Percentiles rank a stretch among this genome's conserved stretches.
These are phyloP conservation scores for Yamadazyma scolyti DNA, from an alignment of 805 yeast genomes.

Conservation along the genomic window DNA sequence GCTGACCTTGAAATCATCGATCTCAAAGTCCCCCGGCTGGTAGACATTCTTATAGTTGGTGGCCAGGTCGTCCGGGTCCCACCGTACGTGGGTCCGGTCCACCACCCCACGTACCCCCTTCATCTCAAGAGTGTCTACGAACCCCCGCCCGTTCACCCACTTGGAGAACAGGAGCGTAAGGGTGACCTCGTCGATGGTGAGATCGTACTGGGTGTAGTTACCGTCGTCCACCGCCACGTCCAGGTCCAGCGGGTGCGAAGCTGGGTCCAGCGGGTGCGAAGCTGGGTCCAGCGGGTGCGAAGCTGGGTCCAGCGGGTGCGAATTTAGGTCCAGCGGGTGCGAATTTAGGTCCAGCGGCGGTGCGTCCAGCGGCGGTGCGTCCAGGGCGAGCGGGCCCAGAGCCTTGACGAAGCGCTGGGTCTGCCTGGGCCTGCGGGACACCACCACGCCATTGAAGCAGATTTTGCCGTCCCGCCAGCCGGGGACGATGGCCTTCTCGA, in stretches of 20 bases:
- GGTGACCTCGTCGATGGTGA: conserved; percentile 81
- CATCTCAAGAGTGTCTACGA: conserved; percentile 69
- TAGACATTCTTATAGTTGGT: conserved; percentile 70
- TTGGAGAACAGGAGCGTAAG: conserved; percentile 76
- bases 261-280: too few species aligned
- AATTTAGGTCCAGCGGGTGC: too few species aligned
- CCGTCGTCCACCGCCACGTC: too few species aligned
- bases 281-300: too few species aligned
- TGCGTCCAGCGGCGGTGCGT: too few species aligned
- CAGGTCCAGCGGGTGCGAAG: too few species aligned
- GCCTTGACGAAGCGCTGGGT: conserved; percentile 56
- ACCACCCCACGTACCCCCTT: conserved; percentile 89
- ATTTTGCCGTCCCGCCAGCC: conserved; percentile 89
- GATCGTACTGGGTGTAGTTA: conserved; percentile 92
- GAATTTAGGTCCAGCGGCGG: too few species aligned
- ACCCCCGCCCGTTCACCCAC: conserved; percentile 90
- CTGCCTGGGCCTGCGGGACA: conserved; percentile 74
- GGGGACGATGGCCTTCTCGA: conserved; percentile 92
- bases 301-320: too few species aligned
- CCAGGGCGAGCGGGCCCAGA: too few species aligned
- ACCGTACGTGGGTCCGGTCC: conserved; percentile 82
- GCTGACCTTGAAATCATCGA: conserved; percentile 75
- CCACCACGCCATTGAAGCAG: conserved; percentile 78
- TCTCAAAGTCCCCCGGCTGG: conserved; percentile 89
- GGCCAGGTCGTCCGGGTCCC: conserved; percentile 83